phyloP scores from a whole-genome alignment of 2,329 filamentous ascomycete species.

The Orbilia blumenaviensis region DNA sequence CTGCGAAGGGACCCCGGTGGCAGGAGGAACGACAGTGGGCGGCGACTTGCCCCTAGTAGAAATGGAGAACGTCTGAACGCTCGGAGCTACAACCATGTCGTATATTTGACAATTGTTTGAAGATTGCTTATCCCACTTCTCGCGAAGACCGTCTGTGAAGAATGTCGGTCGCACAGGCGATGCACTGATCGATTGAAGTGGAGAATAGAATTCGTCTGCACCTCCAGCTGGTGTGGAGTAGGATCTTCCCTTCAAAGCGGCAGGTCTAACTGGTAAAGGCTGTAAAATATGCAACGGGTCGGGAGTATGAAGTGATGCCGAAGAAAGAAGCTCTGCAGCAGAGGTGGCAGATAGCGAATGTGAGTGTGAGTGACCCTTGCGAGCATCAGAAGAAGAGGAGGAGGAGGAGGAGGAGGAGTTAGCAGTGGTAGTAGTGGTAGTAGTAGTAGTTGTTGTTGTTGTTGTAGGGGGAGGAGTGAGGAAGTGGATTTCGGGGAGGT shows the following conservation, averaged over 20 bases:
- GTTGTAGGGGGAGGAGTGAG: conserved; percentile 4
- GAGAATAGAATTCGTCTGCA: conserved; percentile 31
- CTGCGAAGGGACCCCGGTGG: not conserved
- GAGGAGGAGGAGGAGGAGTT: not conserved
- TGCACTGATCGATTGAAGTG: conserved; percentile 29
- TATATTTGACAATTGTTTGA: conserved; percentile 23
- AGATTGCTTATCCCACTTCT: conserved; percentile 10
- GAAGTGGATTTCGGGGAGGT: conserved; percentile 39
- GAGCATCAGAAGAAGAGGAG: not conserved
- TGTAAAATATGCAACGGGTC: conserved; percentile 1
- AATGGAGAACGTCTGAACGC: conserved; percentile 19
- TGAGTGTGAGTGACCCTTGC: conserved; percentile 2
- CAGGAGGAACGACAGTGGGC: not conserved
- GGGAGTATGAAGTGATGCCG: conserved; percentile 7
- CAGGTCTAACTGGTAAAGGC: conserved; percentile 15
- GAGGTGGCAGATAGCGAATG: conserved; percentile 26
- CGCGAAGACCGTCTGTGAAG: conserved; percentile 24
- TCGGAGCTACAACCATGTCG: conserved; percentile 34
- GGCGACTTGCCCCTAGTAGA: not conserved
- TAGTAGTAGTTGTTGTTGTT: not conserved
- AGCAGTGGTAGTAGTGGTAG: not conserved
- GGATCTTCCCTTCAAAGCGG: conserved; percentile 14
- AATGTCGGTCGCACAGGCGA: conserved; percentile 1
- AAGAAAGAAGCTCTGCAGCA: conserved; percentile 21
- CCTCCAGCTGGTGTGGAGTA: conserved; percentile 43